Evolutionary conservation across 192 early-diverging fungal species (phyloP).

Genomic region (Geranomyces variabilis): DNA sequence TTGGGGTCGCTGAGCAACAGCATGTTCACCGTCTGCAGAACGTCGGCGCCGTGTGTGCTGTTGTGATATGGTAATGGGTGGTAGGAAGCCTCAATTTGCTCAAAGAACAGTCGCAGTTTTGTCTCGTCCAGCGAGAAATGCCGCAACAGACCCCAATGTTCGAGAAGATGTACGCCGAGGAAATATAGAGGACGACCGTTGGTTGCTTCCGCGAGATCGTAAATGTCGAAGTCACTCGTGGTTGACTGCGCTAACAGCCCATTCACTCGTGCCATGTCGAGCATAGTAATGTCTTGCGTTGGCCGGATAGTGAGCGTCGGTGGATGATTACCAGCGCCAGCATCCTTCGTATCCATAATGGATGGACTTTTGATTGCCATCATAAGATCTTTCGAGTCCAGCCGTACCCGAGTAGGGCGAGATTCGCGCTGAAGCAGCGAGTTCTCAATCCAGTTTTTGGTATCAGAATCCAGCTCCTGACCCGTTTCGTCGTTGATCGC

Average conservation of each 20-base stretch:
- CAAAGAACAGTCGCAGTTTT: slow-evolving; percentile 45
- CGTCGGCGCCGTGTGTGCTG: slow-evolving; percentile 62
- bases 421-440: slow-evolving; percentile 49
- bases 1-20: slow-evolving; percentile 50
- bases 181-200: slow-evolving; percentile 54
- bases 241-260: slow-evolving; percentile 36
- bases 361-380: slow-evolving; percentile 17
- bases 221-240: slow-evolving; percentile 56
- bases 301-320: not conserved
- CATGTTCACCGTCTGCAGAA: slow-evolving; percentile 59
- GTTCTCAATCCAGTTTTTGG: slow-evolving; percentile 57
- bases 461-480: slow-evolving; percentile 54
- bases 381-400: slow-evolving; percentile 36
- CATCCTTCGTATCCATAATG: not conserved
- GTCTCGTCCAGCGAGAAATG: slow-evolving; percentile 49
- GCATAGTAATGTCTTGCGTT: slow-evolving; percentile 12
- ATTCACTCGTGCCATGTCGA: slow-evolving; percentile 47
- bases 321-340: not conserved
- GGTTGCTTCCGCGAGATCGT: slow-evolving; percentile 51
- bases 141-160: slow-evolving; percentile 50
- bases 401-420: slow-evolving; percentile 20
- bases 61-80: slow-evolving; percentile 58
- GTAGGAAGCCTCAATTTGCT: slow-evolving; percentile 51
- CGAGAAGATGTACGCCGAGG: slow-evolving; percentile 49
- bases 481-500: slow-evolving; percentile 58